Evolutionary conservation across 2,329 filamentous ascomycete species (phyloP), one percentile per base, ranked within the genome.

Genomic region (Clonostachys chloroleuca): DNA sequence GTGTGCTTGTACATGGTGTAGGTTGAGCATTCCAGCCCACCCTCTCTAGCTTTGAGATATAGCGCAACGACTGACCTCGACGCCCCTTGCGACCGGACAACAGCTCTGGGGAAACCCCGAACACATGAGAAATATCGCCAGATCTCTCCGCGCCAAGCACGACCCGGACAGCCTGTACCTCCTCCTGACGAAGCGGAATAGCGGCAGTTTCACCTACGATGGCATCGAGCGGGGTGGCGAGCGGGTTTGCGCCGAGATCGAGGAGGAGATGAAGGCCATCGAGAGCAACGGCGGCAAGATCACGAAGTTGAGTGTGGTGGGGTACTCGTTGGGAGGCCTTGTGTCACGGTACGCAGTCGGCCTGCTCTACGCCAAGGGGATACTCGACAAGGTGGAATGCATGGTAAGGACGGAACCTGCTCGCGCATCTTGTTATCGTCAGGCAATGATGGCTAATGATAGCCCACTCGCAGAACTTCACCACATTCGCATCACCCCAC

Each of bases 251-350:
- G 68, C 75, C 51, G 83, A 87, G 68, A 85, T 87, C 49, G 81
- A 86, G 59, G 75, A 86, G 55, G 75, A 84, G 56, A 61, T 87
- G 47, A 73, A 76, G 47, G 62, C 65, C 41, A 75, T 84, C 45
- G 75, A 79, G 43, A 69, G 69, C 40, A 71, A 75, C 30, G 92
- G 90, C 18, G 81, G 86, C 54, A 77, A 80, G 40, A 86, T 96
- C 58, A 84, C 71, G 43, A 95, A 91, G 67, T 73, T 97, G 53
- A 96, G 91, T 63, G 74, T 97, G 39, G 78, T 92, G 40, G 92
- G 92, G 37, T 96, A 97, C 65, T 95, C 90, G 0, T 75, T 96
- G 2, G 92, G 92, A 42, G 92, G 92, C 0, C 73, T 97, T 7
- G 83, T 97, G 5, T 84, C 89, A 10, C 80, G 92, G 50, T 97